Conservation (phyloP, 2,329 filamentous ascomycete species). For the Leptographium lundbergii region DNA sequence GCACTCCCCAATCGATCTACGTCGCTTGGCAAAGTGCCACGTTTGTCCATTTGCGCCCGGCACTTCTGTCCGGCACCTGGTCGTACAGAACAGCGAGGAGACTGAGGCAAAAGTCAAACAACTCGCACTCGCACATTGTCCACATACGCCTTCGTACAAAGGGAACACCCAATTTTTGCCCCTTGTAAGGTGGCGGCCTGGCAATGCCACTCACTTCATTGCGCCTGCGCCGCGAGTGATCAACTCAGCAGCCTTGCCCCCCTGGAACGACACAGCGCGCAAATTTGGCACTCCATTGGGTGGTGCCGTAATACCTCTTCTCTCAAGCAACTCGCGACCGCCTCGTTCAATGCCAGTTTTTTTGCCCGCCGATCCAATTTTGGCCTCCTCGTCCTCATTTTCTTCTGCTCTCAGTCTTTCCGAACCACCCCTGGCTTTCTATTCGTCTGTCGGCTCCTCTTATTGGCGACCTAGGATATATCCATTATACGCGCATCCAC, state of each 20-base stretch:
- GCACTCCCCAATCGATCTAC: background rate
- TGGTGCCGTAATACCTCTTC: background rate
- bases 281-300: too few species aligned
- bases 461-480: background rate
- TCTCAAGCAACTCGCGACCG: background rate
- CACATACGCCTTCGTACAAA: background rate
- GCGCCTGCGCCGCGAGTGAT: background rate
- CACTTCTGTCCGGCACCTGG: background rate
- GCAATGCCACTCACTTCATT: background rate
- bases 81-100: too few species aligned
- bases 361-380: background rate
- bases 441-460: background rate
- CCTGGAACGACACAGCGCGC: too few species aligned
- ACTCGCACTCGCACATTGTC: background rate
- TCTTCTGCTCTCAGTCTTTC: background rate
- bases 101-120: background rate
- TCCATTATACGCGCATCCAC: background rate
- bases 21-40: background rate
- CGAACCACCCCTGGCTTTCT: background rate
- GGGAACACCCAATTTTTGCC: too few species aligned
- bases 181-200: background rate
- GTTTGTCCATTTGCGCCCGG: background rate
- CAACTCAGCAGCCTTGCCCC: background rate
- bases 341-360: background rate
- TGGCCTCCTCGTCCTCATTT: background rate